phyloP scores from a whole-genome alignment of 495 filamentous ascomycete genomes.

The Tuber melanosporum region DNA sequence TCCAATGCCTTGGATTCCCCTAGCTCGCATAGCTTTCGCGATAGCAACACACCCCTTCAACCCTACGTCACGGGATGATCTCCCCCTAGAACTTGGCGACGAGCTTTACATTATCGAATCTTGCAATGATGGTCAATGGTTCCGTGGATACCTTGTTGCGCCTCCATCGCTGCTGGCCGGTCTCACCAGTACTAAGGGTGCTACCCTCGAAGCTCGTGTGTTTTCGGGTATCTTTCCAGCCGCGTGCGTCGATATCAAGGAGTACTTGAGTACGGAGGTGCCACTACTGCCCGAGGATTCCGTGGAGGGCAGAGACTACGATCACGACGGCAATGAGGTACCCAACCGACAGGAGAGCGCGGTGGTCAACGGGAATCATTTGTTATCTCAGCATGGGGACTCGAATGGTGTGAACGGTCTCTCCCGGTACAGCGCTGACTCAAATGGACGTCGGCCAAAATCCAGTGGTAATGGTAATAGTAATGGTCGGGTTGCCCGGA shows the following conservation, averaged over 20 bases:
- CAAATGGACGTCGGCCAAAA: conserved; percentile 6
- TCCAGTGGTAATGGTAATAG: conserved; percentile 14
- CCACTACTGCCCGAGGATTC: conserved; percentile 56
- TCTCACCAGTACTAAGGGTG: conserved; percentile 82
- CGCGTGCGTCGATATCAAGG: conserved; percentile 73
- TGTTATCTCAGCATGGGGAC: conserved; percentile 11
- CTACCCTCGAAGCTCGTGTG: conserved; percentile 88
- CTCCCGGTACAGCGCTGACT: conserved; percentile 11
- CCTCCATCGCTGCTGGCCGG: conserved; percentile 89
- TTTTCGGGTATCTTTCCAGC: conserved; percentile 95
- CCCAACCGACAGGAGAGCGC: conserved; percentile 14
- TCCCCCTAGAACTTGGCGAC: conserved; percentile 95
- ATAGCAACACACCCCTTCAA: conserved; percentile 90
- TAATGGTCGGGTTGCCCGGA: conserved; percentile 7
- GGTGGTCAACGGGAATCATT: conserved; percentile 17
- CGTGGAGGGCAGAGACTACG: conserved; percentile 30
- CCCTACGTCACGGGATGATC: conserved; percentile 76
- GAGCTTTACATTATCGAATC: conserved; percentile 98
- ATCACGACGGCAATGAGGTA: conserved; percentile 46
- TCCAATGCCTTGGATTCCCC: conserved; percentile 87
- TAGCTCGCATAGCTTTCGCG: conserved; percentile 95
- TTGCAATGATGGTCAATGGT: conserved; percentile 78
- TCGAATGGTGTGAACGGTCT: conserved; percentile 16
- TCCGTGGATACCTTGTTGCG: conserved; percentile 87
- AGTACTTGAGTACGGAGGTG: conserved; percentile 46